Percentiles rank a stretch among this genome's conserved stretches.
Conservation (phyloP, 2,329 filamentous ascomycete genomes). For the Aspergillus ustus region DNA sequence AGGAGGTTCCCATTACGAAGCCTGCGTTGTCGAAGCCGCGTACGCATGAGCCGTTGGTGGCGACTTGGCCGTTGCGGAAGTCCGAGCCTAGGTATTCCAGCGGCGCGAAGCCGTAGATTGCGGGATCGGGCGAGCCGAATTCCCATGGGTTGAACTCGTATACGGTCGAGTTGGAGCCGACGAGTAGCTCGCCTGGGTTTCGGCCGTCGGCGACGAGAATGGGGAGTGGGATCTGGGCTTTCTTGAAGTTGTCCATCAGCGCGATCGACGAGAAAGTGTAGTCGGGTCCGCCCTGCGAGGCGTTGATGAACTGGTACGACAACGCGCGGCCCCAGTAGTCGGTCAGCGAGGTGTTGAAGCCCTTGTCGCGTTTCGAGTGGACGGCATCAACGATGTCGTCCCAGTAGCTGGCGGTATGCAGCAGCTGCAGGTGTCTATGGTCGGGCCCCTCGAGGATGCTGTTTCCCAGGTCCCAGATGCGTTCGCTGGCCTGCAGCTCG, state of each 20-base stretch:
- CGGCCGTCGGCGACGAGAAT: slow-evolving; percentile 71
- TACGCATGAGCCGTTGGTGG: slow-evolving; percentile 65
- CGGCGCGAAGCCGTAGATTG: slow-evolving; percentile 70
- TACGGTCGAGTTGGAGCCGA: slow-evolving; percentile 73
- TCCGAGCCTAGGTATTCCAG: slow-evolving; percentile 72
- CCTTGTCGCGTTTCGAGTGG: slow-evolving; percentile 28
- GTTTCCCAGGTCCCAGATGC: slow-evolving; percentile 37
- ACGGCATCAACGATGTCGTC: slow-evolving; percentile 63
- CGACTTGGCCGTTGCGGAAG: slow-evolving; percentile 66
- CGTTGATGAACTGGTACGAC: slow-evolving; percentile 80
- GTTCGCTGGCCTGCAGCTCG: slow-evolving; percentile 24
- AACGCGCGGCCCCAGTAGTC: slow-evolving; percentile 67
- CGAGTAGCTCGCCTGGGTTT: slow-evolving; percentile 60
- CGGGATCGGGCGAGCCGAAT: slow-evolving; percentile 75
- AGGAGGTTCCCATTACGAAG: slow-evolving; percentile 83
- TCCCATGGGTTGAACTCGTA: slow-evolving; percentile 79
- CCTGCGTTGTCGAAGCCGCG: slow-evolving; percentile 80
- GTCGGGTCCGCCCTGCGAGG: slow-evolving; percentile 69
- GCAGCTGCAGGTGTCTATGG: slow-evolving; percentile 42
- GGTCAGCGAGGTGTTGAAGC: background rate
- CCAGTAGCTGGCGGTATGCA: slow-evolving; percentile 66
- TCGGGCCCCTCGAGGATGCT: slow-evolving; percentile 55
- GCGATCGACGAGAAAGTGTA: slow-evolving; percentile 83
- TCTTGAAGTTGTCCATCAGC: slow-evolving; percentile 61
- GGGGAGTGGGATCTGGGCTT: slow-evolving; percentile 69